These are phyloP conservation scores for Arabidopsis suecica DNA, from an alignment of 345 rosid species.

Conservation along the genomic window DNA sequence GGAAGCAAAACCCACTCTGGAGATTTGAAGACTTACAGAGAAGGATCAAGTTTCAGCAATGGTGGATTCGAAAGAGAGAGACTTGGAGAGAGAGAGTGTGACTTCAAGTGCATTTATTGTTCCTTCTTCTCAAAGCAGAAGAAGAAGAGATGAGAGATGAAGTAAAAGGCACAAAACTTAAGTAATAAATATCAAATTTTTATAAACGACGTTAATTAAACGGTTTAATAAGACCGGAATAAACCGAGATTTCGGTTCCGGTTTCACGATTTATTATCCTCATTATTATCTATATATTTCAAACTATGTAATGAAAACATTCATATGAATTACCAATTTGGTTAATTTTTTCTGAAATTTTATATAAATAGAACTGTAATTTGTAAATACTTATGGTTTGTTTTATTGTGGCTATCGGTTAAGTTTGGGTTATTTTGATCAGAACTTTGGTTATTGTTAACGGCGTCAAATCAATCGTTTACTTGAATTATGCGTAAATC, in stretches of 20 bases:
- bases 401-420: not conserved
- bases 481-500: slow-evolving; percentile 28
- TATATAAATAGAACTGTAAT: not conserved
- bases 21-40: slow-evolving; percentile 38
- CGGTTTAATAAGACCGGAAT: slow-evolving; percentile 13
- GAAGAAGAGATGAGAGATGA: slow-evolving; percentile 45
- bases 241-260: slow-evolving; percentile 27
- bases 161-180: slow-evolving; percentile 42
- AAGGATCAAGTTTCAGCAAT: slow-evolving; percentile 23
- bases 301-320: not conserved
- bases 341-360: not conserved
- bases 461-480: slow-evolving; percentile 30
- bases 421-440: slow-evolving; percentile 14
- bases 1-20: slow-evolving; percentile 5
- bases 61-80: slow-evolving; percentile 41
- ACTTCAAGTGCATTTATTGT: slow-evolving; percentile 46
- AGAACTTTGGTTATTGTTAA: not conserved
- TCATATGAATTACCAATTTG: not conserved
- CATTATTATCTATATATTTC: not conserved
- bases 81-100: slow-evolving; percentile 33
- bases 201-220: slow-evolving; percentile 22
- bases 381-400: not conserved
- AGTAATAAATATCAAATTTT: not conserved
- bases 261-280: not conserved
- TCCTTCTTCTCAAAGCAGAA: slow-evolving; percentile 49